Conservation (phyloP, 768 basidiomycete genomes). For the Pleurotus giganteus region DNA sequence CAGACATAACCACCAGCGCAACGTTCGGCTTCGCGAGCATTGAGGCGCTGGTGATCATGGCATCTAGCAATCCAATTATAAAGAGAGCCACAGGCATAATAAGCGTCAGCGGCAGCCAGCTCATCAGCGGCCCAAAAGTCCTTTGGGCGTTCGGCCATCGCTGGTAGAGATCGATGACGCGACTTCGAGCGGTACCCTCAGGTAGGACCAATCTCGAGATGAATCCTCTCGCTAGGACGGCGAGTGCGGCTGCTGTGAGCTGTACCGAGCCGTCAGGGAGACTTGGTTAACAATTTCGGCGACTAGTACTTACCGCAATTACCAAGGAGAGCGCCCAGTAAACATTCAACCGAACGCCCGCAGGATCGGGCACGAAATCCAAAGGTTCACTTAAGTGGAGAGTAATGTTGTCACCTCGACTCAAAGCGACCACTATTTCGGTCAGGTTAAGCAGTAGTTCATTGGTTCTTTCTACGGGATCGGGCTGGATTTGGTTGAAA, state of each 20-base stretch:
- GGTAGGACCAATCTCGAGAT: slow-evolving; percentile 11
- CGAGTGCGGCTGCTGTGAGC: slow-evolving; percentile 17
- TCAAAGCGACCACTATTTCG: not conserved
- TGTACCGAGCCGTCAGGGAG: not conserved
- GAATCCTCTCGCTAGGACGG: slow-evolving; percentile 16
- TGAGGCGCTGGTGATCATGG: slow-evolving; percentile 14
- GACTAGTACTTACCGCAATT: not conserved
- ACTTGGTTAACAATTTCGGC: not conserved
- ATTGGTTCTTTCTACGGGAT: not conserved
- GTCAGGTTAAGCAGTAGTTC: not conserved
- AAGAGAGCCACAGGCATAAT: slow-evolving; percentile 17
- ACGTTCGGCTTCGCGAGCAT: not conserved
- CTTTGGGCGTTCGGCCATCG: slow-evolving; percentile 14
- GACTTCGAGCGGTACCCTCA: slow-evolving; percentile 3
- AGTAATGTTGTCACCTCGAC: not conserved
- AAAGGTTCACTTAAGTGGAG: not conserved
- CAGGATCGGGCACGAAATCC: not conserved
- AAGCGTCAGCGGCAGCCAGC: slow-evolving; percentile 15
- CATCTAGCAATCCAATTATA: slow-evolving; percentile 17
- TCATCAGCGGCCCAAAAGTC: slow-evolving; percentile 15
- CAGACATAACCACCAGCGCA: not conserved
- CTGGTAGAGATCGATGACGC: slow-evolving; percentile 16
- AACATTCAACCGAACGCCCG: not conserved
- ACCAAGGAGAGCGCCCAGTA: slow-evolving; percentile 1
- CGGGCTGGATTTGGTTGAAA: not conserved